A percentile compares a stretch with the other conserved stretches of the same genome.
phyloP scores from a whole-genome alignment of 2,329 filamentous ascomycete species.

The Fusarium concolor region DNA sequence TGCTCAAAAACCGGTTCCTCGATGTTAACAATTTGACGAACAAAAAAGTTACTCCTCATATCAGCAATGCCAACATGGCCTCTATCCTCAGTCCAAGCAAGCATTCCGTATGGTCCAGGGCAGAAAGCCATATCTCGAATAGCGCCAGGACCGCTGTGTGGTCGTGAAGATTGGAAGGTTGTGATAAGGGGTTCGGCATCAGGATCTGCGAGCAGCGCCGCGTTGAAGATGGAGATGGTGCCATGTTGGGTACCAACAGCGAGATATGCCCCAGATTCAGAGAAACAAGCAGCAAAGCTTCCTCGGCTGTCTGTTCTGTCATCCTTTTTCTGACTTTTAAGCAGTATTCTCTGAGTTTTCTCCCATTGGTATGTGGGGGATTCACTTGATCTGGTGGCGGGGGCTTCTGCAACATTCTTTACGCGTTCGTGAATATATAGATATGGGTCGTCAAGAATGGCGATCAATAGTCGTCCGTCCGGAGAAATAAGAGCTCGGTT shows the following conservation, averaged over 20 bases:
- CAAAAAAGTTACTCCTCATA: slow-evolving; percentile 72
- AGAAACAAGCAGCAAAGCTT: slow-evolving; percentile 84
- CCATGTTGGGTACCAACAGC: slow-evolving; percentile 85
- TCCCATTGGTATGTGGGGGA: slow-evolving; percentile 61
- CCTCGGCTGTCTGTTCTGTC: slow-evolving; percentile 69
- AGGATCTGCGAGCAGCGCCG: slow-evolving; percentile 58
- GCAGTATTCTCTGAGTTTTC: slow-evolving; percentile 62
- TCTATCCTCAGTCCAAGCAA: slow-evolving; percentile 94
- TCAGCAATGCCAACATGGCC: slow-evolving; percentile 81
- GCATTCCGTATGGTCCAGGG: slow-evolving; percentile 86
- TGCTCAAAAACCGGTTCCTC: slow-evolving; percentile 69
- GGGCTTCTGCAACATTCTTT: slow-evolving; percentile 50
- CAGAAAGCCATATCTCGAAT: slow-evolving; percentile 93
- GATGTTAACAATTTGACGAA: slow-evolving; percentile 76
- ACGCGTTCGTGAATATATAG: slow-evolving; percentile 82
- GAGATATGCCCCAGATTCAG: slow-evolving; percentile 74
- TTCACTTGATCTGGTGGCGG: slow-evolving; percentile 42
- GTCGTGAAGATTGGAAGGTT: slow-evolving; percentile 81
- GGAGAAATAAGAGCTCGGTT: slow-evolving; percentile 96
- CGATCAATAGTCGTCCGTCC: slow-evolving; percentile 81
- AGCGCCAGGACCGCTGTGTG: slow-evolving; percentile 77
- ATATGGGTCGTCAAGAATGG: slow-evolving; percentile 87
- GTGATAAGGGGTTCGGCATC: slow-evolving; percentile 73
- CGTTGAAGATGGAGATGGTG: slow-evolving; percentile 80
- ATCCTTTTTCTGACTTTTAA: slow-evolving; percentile 67